Evolutionary conservation across 2,329 filamentous ascomycete genomes (phyloP).

Genomic region (Colletotrichum sp.): DNA sequence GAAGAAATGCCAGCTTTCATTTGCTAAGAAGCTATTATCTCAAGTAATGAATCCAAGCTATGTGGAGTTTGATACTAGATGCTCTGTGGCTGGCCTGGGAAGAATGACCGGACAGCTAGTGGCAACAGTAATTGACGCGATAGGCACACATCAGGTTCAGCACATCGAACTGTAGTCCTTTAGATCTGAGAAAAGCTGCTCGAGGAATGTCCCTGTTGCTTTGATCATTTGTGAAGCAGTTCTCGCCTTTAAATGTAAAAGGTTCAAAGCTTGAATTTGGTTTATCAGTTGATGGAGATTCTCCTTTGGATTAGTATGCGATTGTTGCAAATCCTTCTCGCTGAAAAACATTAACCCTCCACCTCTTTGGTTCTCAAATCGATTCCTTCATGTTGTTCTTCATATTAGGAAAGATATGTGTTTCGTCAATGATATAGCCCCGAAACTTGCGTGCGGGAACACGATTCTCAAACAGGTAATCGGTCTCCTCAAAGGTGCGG

Average conservation of each 20-base stretch:
- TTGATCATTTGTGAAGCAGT: too few relatives aligned
- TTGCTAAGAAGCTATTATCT: too few relatives aligned
- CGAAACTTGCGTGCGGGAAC: not conserved
- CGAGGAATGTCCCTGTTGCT: too few relatives aligned
- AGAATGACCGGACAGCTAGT: too few relatives aligned
- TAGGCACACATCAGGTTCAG: too few relatives aligned
- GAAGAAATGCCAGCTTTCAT: too few relatives aligned
- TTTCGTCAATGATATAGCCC: not conserved
- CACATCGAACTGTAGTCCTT: too few relatives aligned
- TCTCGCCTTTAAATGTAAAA: not conserved
- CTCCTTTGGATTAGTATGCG: fast-evolving
- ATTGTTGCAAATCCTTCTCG: not conserved
- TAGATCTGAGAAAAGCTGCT: too few relatives aligned
- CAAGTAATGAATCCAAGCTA: too few relatives aligned
- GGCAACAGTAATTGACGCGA: too few relatives aligned
- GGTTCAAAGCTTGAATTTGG: not conserved
- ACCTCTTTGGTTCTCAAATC: not conserved
- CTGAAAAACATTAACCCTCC: not conserved
- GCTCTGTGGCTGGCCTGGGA: too few relatives aligned
- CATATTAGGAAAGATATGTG: not conserved
- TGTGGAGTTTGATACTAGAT: too few relatives aligned
- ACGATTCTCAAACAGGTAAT: not conserved
- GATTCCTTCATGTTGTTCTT: not conserved
- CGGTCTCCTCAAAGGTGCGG: not conserved
- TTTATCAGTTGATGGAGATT: not conserved